These are phyloP conservation scores for Xylaria sp. DNA, from an alignment of 2,329 filamentous ascomycete species.

Conservation along the genomic window DNA sequence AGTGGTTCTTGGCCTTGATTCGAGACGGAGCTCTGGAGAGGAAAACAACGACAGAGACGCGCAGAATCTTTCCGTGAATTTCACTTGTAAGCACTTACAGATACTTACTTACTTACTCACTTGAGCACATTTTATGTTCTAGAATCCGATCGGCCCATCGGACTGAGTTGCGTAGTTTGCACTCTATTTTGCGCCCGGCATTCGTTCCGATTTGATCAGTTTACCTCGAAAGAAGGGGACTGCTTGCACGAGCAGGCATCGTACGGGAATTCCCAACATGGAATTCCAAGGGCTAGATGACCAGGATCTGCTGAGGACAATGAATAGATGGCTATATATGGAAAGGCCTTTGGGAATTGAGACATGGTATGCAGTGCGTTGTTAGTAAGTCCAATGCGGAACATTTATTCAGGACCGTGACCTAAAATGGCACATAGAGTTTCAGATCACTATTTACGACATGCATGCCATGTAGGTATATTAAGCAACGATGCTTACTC, in stretches of 20 bases:
- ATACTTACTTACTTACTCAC: too few relatives aligned
- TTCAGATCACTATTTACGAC: background rate
- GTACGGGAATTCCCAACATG: background rate
- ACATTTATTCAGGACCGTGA: background rate
- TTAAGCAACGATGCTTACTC: constrained; percentile 5
- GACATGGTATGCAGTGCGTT: background rate
- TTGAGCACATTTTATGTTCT: background rate
- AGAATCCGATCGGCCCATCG: background rate
- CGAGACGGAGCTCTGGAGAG: constrained; percentile 1
- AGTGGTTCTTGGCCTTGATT: constrained; percentile 21
- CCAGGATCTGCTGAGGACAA: background rate
- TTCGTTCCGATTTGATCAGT: constrained; percentile 4
- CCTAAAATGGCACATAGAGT: constrained; percentile 4
- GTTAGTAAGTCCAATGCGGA: constrained; percentile 4
- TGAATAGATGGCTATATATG: too few relatives aligned
- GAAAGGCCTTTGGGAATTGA: background rate
- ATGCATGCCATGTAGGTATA: background rate
- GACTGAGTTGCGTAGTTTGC: background rate
- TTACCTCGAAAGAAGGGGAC: too few relatives aligned
- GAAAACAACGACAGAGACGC: background rate
- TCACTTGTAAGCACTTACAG: background rate
- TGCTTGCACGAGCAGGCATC: background rate
- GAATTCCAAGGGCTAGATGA: background rate
- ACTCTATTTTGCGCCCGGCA: background rate
- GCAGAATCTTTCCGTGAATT: background rate